These are phyloP conservation scores for Parathielavia hyrcaniae DNA, from an alignment of 495 filamentous ascomycete species.

Conservation along the genomic window DNA sequence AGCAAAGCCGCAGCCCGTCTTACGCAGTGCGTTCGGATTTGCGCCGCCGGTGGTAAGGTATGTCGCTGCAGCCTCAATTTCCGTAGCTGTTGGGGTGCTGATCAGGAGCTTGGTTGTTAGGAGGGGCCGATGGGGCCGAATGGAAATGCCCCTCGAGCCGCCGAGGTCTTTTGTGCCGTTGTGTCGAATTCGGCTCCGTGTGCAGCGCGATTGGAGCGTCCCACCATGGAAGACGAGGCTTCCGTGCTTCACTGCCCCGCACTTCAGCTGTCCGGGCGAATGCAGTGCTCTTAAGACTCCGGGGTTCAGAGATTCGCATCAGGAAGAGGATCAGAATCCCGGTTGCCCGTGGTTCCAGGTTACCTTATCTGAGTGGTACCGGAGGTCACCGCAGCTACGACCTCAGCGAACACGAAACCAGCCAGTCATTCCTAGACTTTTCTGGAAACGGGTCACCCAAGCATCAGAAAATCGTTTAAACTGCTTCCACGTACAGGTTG, in stretches of 20 bases:
- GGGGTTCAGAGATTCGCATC: background rate
- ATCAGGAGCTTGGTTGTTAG: background rate
- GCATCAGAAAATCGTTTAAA: too few species aligned
- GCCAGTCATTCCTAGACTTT: too few species aligned
- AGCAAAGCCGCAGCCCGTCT: slow-evolving; percentile 1
- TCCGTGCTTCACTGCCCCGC: background rate
- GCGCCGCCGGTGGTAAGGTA: background rate
- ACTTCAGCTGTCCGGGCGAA: background rate
- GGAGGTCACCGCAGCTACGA: too few species aligned
- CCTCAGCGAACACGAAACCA: too few species aligned
- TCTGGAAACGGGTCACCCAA: too few species aligned
- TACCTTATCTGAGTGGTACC: too few species aligned
- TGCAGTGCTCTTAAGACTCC: too few species aligned
- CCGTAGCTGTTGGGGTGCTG: slow-evolving; percentile 10
- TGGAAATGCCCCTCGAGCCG: slow-evolving; percentile 27
- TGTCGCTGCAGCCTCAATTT: slow-evolving; percentile 21
- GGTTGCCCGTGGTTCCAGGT: too few species aligned
- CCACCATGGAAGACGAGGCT: background rate
- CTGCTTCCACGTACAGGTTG: background rate
- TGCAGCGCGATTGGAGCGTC: slow-evolving; percentile 1
- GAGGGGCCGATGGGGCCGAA: slow-evolving; percentile 21
- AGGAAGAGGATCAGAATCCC: too few species aligned
- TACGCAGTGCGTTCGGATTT: slow-evolving; percentile 6
- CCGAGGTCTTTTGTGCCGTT: slow-evolving; percentile 23
- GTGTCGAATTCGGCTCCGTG: slow-evolving; percentile 9